Evolutionary conservation across 108 stramenopile species (phyloP).

Genomic region (Aurantiochytrium sp.): DNA sequence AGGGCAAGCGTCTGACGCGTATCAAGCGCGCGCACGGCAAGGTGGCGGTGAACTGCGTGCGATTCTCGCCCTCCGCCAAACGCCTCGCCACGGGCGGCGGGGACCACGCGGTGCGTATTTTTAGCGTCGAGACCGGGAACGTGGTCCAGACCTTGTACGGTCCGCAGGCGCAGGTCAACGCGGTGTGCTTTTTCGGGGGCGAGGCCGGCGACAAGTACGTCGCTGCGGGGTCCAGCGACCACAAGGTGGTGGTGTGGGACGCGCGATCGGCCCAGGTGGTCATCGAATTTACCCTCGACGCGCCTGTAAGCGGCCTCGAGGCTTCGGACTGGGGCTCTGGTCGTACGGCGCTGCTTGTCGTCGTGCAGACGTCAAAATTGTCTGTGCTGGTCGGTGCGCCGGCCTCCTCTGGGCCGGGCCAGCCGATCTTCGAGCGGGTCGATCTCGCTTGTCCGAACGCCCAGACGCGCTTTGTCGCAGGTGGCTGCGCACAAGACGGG

Average conservation of each 20-base stretch:
- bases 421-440: neutral
- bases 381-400: neutral
- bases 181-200: slow-evolving; percentile 49
- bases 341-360: neutral
- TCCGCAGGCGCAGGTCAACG: slow-evolving; percentile 73
- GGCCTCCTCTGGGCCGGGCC: neutral
- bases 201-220: slow-evolving; percentile 51
- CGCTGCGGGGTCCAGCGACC: slow-evolving; percentile 80
- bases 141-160: slow-evolving; percentile 79
- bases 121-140: slow-evolving; percentile 67
- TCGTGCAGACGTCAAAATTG: neutral
- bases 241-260: slow-evolving; percentile 84
- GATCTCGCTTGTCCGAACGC: neutral
- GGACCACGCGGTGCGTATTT: slow-evolving; percentile 67
- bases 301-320: neutral
- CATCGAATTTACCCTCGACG: slow-evolving; percentile 48
- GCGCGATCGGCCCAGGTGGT: slow-evolving; percentile 63
- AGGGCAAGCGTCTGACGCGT: slow-evolving; percentile 69
- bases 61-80: slow-evolving; percentile 60
- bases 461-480: neutral
- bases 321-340: neutral
- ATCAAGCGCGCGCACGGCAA: slow-evolving; percentile 60
- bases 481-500: neutral
- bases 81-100: slow-evolving; percentile 67
- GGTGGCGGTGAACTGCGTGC: slow-evolving; percentile 55